Conservation (phyloP, 805 yeast genomes). For the Torulaspora gathmanii region DNA sequence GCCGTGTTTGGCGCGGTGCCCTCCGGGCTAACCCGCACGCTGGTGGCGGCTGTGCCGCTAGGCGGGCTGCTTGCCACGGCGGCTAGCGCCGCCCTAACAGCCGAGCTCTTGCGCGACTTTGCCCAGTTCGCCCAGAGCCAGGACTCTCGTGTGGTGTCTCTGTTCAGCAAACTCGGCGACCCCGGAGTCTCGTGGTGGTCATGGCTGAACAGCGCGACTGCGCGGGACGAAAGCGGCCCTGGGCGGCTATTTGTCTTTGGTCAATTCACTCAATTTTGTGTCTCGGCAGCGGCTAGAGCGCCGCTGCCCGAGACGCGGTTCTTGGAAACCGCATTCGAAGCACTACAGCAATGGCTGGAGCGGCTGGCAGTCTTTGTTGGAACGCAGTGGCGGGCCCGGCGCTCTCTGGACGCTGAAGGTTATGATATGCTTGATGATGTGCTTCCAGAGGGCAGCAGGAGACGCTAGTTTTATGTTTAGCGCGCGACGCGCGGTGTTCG, state of each 20-base stretch:
- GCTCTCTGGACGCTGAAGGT: slow-evolving; percentile 11
- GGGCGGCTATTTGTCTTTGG: slow-evolving; percentile 15
- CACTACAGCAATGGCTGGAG: slow-evolving; percentile 5
- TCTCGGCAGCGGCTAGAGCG: slow-evolving; percentile 10
- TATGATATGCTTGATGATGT: slow-evolving; percentile 23
- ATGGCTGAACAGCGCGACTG: slow-evolving; percentile 14
- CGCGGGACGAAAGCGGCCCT: slow-evolving; percentile 10
- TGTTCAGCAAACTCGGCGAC: slow-evolving; percentile 15
- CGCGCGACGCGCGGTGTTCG: background rate
- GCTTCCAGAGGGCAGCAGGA: slow-evolving; percentile 13
- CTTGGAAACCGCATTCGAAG: slow-evolving; percentile 10
- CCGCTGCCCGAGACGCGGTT: slow-evolving; percentile 13
- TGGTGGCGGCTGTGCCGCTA: slow-evolving; percentile 17
- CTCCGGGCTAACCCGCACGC: slow-evolving; percentile 10
- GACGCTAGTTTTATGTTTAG: slow-evolving; percentile 2
- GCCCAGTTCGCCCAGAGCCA: slow-evolving; percentile 19
- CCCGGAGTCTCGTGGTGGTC: slow-evolving; percentile 16
- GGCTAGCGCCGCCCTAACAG: slow-evolving; percentile 10
- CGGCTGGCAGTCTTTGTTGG: background rate
- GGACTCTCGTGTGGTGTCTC: slow-evolving; percentile 13
- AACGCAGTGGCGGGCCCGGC: background rate
- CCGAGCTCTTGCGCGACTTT: slow-evolving; percentile 20
- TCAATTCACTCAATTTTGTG: slow-evolving; percentile 14
- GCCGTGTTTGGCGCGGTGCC: slow-evolving; percentile 18
- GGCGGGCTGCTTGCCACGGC: slow-evolving; percentile 9